Base-by-base conservation (phyloP, 2,329 filamentous ascomycete species). In the Zymoseptoria pseudotritici region DNA sequence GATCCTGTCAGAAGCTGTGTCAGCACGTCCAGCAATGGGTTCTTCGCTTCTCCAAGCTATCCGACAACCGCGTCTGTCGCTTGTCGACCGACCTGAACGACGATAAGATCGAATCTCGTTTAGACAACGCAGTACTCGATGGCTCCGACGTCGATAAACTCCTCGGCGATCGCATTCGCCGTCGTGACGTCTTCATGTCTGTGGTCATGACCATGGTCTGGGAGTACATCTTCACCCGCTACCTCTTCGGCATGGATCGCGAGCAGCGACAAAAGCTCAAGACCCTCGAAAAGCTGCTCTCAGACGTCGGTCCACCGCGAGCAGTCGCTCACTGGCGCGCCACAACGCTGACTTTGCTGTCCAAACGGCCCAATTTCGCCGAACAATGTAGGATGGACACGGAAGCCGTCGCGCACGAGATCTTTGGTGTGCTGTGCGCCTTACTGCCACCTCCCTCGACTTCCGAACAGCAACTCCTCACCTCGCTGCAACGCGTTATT, bases 161-260 rank as follows among this genome's bases (percentile, higher is more conserved):
- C 71, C 86, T 99, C 54, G 83, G 84, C 66, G 93, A 99, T 73
- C 89, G 95, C 49, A 88, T 97, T 58, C 87, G 84, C 70, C 87
- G 94, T 62, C 86, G 93, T 61, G 93, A 97, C 73, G 87, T 97
- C 60, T 97, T 99, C 81, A 97, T 97, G 91, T 94, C 91, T 46
- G 91, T 99, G 75, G 90, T 93, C 58, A 97, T 97, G 92, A 94
- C 89, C 63, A 97, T 99, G 91, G 87, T 99, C 56, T 99, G 92
- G 92, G 94, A 99, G 75, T 97, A 95, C 71, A 87, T 99, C 72
- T 99, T 99, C 73, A 97, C 93, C 8, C 86, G 94, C 65, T 99
- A 99, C 74, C 86, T 99, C 24, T 99, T 99, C 73, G 94, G 94
- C 69, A 96, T 99, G 91, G 94, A 99, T 73, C 85, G 92, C 69